Evolutionary conservation across 257 asterid genomes (phyloP).

Genomic region (Anisodus acutangulus): DNA sequence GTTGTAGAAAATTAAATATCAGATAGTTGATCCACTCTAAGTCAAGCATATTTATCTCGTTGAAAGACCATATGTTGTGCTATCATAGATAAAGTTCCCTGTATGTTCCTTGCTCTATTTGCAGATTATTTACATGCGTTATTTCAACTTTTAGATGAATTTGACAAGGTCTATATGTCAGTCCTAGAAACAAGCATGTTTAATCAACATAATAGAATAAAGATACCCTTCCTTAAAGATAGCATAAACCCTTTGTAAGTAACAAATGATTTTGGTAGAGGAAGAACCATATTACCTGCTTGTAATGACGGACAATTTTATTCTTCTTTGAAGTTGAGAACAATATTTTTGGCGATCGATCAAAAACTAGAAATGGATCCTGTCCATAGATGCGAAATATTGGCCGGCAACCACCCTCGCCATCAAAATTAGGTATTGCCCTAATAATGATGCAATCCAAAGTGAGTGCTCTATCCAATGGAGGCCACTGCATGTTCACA

Average conservation of each 20-base stretch:
- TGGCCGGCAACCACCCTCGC: constrained; percentile 88
- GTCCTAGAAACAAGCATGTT: constrained; percentile 5
- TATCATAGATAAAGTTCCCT: not conserved
- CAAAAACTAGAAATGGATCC: constrained; percentile 67
- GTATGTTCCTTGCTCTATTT: constrained; percentile 2
- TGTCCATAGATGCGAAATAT: constrained; percentile 84
- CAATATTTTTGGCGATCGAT: constrained; percentile 75
- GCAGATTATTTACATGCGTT: not conserved
- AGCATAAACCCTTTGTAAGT: not conserved
- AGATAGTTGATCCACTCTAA: constrained; percentile 17
- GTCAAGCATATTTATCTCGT: not conserved
- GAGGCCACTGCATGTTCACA: constrained; percentile 90
- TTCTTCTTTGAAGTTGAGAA: constrained; percentile 81
- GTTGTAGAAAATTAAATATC: not conserved
- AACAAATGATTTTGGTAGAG: not conserved
- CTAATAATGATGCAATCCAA: constrained; percentile 88
- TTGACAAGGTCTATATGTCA: not conserved
- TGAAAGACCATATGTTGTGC: constrained; percentile 3
- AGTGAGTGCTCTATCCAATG: constrained; percentile 81
- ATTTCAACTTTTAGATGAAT: not conserved
- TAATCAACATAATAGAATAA: constrained; percentile 24
- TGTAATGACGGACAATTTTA: constrained; percentile 72
- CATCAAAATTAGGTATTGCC: constrained; percentile 82
- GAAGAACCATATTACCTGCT: constrained; percentile 59
- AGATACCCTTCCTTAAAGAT: constrained; percentile 6